Conservation (phyloP, 148 eudicot species). For the Vaccinium darrowii region DNA sequence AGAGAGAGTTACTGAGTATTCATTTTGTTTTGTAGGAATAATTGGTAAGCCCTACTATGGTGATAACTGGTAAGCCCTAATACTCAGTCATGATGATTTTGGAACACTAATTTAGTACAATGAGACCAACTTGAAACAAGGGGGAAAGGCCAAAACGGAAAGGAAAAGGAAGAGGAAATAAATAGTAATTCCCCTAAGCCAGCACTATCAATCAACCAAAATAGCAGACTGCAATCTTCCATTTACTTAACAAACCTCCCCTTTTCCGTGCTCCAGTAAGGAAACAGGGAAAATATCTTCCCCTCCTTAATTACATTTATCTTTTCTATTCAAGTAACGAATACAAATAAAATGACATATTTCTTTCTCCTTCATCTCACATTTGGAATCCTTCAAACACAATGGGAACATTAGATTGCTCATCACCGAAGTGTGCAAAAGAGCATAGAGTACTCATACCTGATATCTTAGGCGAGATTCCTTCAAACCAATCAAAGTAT, state of each 20-base stretch:
- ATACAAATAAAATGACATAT: neutral
- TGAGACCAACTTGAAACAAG: neutral
- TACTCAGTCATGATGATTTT: no score
- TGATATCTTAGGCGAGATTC: conserved; percentile 54
- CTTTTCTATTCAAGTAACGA: neutral
- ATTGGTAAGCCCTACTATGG: no score
- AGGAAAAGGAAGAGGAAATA: neutral
- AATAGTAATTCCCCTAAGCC: neutral
- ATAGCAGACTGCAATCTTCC: neutral
- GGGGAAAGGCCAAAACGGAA: neutral
- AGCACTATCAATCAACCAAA: conserved; percentile 5
- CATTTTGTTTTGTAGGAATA: no score
- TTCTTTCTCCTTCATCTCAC: neutral
- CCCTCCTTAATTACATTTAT: no score
- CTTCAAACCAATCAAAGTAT: conserved; percentile 53
- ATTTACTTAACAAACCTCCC: neutral
- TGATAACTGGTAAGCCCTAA: no score
- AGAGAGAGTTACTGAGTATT: neutral
- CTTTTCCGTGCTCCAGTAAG: neutral
- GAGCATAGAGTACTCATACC: conserved; percentile 35
- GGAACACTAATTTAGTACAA: neutral
- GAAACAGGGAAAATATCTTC: neutral
- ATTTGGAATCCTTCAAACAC: neutral
- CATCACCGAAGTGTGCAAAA: neutral
- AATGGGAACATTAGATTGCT: neutral